Conservation (phyloP, 2,329 filamentous ascomycete species). For the Exophiala bonariae region DNA sequence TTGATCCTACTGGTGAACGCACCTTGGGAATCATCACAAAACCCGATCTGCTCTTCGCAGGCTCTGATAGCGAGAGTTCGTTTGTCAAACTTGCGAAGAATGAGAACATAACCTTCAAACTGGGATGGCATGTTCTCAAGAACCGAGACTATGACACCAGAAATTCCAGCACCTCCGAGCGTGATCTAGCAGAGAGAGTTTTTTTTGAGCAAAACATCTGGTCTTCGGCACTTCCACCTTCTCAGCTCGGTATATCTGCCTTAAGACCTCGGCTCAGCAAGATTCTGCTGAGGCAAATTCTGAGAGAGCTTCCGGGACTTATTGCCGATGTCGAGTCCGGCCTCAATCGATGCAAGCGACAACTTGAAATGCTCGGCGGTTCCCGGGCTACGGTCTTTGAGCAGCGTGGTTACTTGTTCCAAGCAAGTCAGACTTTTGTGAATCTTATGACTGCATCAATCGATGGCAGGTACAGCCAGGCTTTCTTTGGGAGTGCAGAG, state of each 20-base stretch:
- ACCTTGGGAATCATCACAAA: constrained; percentile 41
- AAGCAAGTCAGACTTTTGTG: constrained; percentile 40
- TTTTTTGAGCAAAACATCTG: constrained; percentile 35
- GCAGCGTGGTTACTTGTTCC: constrained; percentile 35
- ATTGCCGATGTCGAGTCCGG: constrained; percentile 37
- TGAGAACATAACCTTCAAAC: constrained; percentile 35
- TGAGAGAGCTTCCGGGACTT: constrained; percentile 36
- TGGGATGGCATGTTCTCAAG: constrained; percentile 53
- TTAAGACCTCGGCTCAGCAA: constrained; percentile 36
- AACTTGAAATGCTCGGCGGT: constrained; percentile 51
- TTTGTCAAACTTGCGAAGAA: constrained; percentile 31
- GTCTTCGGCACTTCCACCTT: constrained; percentile 30
- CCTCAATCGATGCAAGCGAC: constrained; percentile 35
- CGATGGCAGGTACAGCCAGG: constrained; percentile 42
- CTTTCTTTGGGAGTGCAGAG: constrained; percentile 38
- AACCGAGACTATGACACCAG: constrained; percentile 42
- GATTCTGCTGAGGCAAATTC: constrained; percentile 36
- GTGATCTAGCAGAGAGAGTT: constrained; percentile 34
- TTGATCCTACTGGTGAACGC: constrained; percentile 34
- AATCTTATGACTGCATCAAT: constrained; percentile 39
- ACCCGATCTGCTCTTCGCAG: constrained; percentile 33
- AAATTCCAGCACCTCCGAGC: constrained; percentile 16
- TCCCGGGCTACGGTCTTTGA: constrained; percentile 33
- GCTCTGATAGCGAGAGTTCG: constrained; percentile 29
- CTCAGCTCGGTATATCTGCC: constrained; percentile 32